A percentile compares a stretch with the other conserved stretches of the same genome.
phyloP scores from a whole-genome alignment of 2,329 filamentous ascomycete species.

The Monilinia fructigena region DNA sequence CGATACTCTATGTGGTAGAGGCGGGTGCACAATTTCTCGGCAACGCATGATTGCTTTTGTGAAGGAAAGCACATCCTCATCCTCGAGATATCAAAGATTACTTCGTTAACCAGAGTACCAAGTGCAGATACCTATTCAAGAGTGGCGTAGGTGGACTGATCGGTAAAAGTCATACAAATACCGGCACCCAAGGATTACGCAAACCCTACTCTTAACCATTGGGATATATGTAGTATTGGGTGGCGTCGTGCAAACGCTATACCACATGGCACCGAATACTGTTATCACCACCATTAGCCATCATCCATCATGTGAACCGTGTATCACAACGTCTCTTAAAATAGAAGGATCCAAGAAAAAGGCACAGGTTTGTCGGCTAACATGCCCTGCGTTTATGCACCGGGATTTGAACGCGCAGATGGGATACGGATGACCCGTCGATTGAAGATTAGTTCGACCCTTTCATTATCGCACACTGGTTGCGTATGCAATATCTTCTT shows the following conservation, averaged over 20 bases:
- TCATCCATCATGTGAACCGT: not conserved
- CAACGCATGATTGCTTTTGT: no score
- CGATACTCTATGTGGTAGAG: no score
- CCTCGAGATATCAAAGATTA: no score
- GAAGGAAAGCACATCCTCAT: no score
- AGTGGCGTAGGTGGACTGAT: not conserved
- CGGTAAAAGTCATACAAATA: not conserved
- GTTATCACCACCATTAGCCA: not conserved
- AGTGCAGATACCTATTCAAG: not conserved
- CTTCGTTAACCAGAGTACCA: no score
- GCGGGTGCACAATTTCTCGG: no score
- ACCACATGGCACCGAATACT: no score
- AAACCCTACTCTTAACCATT: not conserved
- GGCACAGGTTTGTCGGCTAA: not conserved
- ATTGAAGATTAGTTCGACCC: no score
- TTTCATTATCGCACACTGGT: no score
- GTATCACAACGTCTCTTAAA: not conserved
- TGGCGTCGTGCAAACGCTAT: no score
- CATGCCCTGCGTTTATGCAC: not conserved
- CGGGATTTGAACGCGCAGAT: not conserved
- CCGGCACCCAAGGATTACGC: not conserved
- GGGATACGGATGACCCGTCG: no score
- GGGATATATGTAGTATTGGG: not conserved
- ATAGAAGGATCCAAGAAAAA: not conserved
- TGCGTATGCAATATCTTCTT: no score